Conservation (phyloP, 1,284 basidiomycete genomes). For the Leccinum variabile region DNA sequence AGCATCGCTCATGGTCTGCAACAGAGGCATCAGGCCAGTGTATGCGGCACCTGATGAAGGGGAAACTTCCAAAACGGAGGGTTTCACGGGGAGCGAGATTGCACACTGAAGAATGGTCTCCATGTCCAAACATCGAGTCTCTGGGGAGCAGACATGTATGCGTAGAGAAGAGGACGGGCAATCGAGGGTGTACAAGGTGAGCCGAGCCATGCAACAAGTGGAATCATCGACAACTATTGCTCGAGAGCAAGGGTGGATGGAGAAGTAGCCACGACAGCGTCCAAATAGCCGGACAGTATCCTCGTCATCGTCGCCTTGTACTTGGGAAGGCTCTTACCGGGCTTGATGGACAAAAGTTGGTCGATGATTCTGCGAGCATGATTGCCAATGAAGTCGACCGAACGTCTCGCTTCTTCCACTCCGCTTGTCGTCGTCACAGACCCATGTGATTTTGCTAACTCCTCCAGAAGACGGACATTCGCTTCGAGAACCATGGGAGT, state of each 20-base stretch:
- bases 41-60: slow-evolving; percentile 15
- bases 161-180: slow-evolving; percentile 25
- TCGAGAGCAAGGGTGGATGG: slow-evolving; percentile 10
- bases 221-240: slow-evolving; percentile 16
- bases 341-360: slow-evolving; percentile 20
- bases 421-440: slow-evolving; percentile 2
- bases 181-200: slow-evolving; percentile 13
- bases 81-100: slow-evolving; percentile 22
- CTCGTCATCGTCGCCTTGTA: slow-evolving; percentile 15
- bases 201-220: slow-evolving; percentile 21
- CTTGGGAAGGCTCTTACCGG: slow-evolving; percentile 20
- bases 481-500: slow-evolving; percentile 39
- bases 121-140: slow-evolving; percentile 29
- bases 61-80: slow-evolving; percentile 4
- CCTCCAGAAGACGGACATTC: slow-evolving; percentile 42
- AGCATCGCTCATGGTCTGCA: slow-evolving; percentile 23
- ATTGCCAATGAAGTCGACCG: slow-evolving; percentile 24
- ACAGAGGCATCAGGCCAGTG: slow-evolving; percentile 23
- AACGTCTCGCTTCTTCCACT: slow-evolving; percentile 19
- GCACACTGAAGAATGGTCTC: slow-evolving; percentile 33
- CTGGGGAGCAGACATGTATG: slow-evolving; percentile 32
- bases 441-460: slow-evolving; percentile 15
- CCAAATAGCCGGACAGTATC: slow-evolving; percentile 23
- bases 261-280: slow-evolving; percentile 10
- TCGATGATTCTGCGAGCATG: slow-evolving; percentile 10